These are phyloP conservation scores for Thermoascus crustaceus DNA, from an alignment of 2,329 filamentous ascomycete genomes.

Conservation along the genomic window DNA sequence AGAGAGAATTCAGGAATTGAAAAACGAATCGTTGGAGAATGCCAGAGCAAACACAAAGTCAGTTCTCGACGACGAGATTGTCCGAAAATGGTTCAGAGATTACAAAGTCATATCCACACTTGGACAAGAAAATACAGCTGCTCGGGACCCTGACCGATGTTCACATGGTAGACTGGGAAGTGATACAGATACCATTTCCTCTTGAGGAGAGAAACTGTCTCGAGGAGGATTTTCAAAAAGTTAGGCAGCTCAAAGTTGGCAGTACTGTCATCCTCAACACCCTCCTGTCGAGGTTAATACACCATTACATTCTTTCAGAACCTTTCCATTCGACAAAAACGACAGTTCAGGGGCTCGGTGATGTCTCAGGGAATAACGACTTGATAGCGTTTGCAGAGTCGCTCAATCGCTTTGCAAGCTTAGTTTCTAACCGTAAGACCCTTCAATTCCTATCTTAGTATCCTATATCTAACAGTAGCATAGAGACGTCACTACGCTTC, in stretches of 20 bases:
- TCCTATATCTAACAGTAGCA: too few species aligned
- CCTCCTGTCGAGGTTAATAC: neutral
- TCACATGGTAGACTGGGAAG: too few species aligned
- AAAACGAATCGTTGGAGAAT: neutral
- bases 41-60: neutral
- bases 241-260: neutral
- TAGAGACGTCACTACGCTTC: too few species aligned
- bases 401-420: too few species aligned
- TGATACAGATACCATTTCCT: neutral
- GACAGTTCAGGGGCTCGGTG: too few species aligned
- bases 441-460: too few species aligned
- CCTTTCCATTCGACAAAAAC: neutral
- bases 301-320: neutral
- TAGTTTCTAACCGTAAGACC: too few species aligned
- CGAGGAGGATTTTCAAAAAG: neutral
- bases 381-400: too few species aligned
- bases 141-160: too few species aligned
- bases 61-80: neutral
- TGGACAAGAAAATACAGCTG: neutral
- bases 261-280: neutral
- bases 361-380: neutral
- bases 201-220: neutral
- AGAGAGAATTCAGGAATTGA: neutral
- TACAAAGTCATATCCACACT: neutral
- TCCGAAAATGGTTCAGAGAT: neutral